Percentiles rank a stretch among this genome's conserved stretches.
Conservation (phyloP, 148 eudicot species). For the Camellia sinensis region DNA sequence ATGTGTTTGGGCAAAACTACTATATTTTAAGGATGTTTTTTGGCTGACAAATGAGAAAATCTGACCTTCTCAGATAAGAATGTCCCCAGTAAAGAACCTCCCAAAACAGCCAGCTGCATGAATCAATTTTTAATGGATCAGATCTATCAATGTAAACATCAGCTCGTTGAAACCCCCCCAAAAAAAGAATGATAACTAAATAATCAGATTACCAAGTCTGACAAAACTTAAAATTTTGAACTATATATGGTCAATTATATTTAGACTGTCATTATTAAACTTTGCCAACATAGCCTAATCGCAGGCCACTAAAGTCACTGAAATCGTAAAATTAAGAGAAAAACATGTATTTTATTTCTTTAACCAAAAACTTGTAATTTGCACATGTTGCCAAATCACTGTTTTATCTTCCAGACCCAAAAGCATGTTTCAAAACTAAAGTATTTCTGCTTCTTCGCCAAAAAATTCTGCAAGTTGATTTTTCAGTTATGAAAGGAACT, state of each 20-base stretch:
- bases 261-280: neutral
- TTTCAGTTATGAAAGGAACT: neutral
- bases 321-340: no score
- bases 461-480: conserved; percentile 2
- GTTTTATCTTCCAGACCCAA: neutral
- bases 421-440: neutral
- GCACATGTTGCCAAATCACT: neutral
- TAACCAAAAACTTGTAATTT: neutral
- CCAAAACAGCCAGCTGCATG: conserved; percentile 91
- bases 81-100: conserved; percentile 87
- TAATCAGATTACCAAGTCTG: neutral
- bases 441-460: no score
- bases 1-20: neutral
- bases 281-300: neutral
- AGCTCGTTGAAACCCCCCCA: neutral
- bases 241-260: neutral
- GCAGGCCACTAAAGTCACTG: neutral
- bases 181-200: neutral
- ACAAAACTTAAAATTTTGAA: neutral
- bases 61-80: conserved; percentile 92
- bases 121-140: conserved; percentile 12
- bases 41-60: neutral
- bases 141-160: conserved; percentile 1
- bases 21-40: neutral
- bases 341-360: neutral